Percentiles rank a stretch among this genome's conserved stretches.
Conservation (phyloP, 768 basidiomycete genomes). For the Tricholoma bakamatsutake region DNA sequence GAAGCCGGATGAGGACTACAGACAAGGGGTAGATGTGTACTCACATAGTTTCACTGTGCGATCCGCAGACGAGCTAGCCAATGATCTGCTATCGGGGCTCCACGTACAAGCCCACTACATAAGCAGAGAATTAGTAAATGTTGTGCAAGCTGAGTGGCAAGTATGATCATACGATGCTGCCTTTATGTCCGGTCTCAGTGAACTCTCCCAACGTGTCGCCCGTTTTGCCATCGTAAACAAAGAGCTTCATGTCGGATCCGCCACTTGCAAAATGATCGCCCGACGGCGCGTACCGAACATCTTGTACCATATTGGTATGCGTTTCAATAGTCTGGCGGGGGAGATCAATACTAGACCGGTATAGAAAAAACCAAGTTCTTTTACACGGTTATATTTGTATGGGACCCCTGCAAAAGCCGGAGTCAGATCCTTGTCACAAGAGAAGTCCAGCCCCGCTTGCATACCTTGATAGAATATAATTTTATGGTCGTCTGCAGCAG, state of each 20-base stretch:
- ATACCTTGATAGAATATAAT: slow-evolving; percentile 81
- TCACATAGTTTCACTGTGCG: slow-evolving; percentile 83
- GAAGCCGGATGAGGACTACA: background rate
- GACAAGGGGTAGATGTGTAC: slow-evolving; percentile 14
- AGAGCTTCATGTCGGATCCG: slow-evolving; percentile 81
- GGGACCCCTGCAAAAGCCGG: slow-evolving; percentile 51
- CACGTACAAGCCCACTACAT: slow-evolving; percentile 71
- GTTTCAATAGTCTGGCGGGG: slow-evolving; percentile 65
- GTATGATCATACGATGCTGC: slow-evolving; percentile 56
- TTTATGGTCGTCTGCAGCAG: slow-evolving; percentile 76
- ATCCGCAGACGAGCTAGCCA: slow-evolving; percentile 85
- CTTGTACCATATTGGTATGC: slow-evolving; percentile 91
- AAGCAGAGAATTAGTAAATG: background rate
- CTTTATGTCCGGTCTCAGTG: slow-evolving; percentile 63
- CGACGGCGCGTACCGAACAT: slow-evolving; percentile 75
- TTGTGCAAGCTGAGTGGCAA: background rate
- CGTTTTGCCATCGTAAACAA: slow-evolving; percentile 87
- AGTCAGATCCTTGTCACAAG: background rate
- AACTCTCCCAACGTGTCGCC: slow-evolving; percentile 75
- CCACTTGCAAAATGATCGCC: slow-evolving; percentile 85
- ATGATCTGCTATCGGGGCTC: slow-evolving; percentile 64
- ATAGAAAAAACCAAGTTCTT: background rate
- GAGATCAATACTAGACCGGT: too few relatives aligned
- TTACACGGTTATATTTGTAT: slow-evolving; percentile 83
- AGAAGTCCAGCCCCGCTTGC: slow-evolving; percentile 4